phyloP scores from a whole-genome alignment of 163 green algal genomes.

The Scenedesmus sp. region DNA sequence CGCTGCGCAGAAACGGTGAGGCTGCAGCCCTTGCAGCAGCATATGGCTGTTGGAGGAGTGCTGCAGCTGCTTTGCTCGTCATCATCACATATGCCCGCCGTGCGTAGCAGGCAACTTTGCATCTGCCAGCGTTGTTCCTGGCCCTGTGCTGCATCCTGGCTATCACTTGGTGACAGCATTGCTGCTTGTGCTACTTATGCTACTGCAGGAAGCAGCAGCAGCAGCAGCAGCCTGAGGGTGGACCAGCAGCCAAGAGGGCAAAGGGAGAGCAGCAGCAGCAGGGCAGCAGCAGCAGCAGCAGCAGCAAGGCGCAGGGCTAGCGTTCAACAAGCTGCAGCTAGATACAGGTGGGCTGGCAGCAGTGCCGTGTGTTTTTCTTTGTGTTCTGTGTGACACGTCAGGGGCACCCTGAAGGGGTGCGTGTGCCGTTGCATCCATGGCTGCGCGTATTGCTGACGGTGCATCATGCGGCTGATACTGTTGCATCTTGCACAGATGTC shows the following conservation, averaged over 20 bases:
- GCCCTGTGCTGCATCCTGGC: background rate
- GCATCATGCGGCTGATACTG: background rate
- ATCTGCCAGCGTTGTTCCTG: background rate
- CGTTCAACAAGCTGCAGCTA: constrained; percentile 67
- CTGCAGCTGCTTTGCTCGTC: background rate
- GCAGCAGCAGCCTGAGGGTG: constrained; percentile 30
- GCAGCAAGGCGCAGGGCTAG: constrained; percentile 23
- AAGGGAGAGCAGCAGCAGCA: constrained; percentile 39
- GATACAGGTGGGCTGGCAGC: constrained; percentile 49
- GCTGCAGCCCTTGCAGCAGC: no score
- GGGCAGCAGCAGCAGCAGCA: constrained; percentile 50
- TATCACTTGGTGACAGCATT: background rate
- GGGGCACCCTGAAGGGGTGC: no score
- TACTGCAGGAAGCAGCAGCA: constrained; percentile 39
- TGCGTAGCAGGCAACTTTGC: background rate
- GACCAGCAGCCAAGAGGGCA: constrained; percentile 32
- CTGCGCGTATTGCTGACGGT: background rate
- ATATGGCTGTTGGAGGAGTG: background rate
- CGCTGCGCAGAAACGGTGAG: constrained; percentile 26
- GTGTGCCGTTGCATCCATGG: background rate
- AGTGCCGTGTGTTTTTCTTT: background rate
- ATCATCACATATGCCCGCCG: background rate
- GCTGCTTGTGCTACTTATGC: background rate
- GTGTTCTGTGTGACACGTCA: background rate
- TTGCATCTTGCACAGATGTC: background rate